Base-by-base conservation (phyloP, 2,329 filamentous ascomycete genomes). In the Sporothrix humicola region DNA sequence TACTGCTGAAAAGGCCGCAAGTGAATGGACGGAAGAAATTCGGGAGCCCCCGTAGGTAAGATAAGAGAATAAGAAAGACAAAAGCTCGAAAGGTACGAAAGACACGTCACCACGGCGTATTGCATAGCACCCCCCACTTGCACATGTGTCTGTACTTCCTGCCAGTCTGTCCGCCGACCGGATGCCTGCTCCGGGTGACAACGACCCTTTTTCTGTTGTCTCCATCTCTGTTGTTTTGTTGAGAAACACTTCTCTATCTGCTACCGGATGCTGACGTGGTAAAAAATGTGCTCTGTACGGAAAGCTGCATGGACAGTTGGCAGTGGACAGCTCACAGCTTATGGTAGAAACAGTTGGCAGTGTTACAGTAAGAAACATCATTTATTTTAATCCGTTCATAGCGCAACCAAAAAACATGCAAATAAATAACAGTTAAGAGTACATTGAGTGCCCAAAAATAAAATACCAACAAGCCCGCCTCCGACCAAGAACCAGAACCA, bases 261-360 rank as follows among this genome's bases (percentile, higher is more conserved):
- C 20, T 48, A 26, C 61, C 61, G 61, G 61, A 26, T 66, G 61
- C 61, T 66, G 61, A 66, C 61, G 61, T 66, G 61, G 42, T 66
- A 42, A 26, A 15, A 56, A 56, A 20, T 9, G 59, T 17, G 7
- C 10, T 42, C n/a, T 20, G 10, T 13, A 26, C 61, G 42, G 61
- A n/a, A 66, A 20, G 42, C 61, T 66, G 61, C 61, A 26, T 66
- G 5, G 31, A 37, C 31, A 37, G 31, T 1, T 37, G 31, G 31
- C 31, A 37, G 31, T 37, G 15, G 31, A 37, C 31, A 5, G 31
- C 31, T 37, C 31, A 37, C 31, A 37, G 31, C 7, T 37, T 37
- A 56, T 17, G 52, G 46, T 2, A 48, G 23, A 37, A 61, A 15
- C 17, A 9, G 31, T 20, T 26, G 20, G 20, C 1, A 10, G 17